Percentiles rank a stretch among this genome's conserved stretches.
Evolutionary conservation across 139 green algal genomes (phyloP).

Genomic region (Haematococcus sp.): DNA sequence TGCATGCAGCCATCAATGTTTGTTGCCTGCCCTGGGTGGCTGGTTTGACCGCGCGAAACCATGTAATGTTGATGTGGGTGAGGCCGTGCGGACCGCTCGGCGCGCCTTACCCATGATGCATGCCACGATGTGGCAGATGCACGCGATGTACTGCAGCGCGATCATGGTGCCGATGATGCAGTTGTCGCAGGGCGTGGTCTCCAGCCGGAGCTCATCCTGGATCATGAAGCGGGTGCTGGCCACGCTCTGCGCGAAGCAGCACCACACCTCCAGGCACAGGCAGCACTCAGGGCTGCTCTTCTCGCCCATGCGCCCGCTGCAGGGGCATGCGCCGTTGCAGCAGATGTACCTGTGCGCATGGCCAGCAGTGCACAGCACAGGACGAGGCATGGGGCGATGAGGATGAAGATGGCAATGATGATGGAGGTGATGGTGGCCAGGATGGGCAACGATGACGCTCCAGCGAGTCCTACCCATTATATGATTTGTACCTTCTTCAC

Average conservation of each 20-base stretch:
- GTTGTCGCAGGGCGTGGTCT: constrained; percentile 77
- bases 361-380: no score
- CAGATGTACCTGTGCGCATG: constrained; percentile 71
- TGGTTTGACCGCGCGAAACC: no score
- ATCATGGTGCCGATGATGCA: constrained; percentile 64
- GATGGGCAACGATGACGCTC: no score
- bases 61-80: no score
- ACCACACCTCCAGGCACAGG: constrained; percentile 70
- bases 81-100: no score
- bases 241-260: constrained; percentile 61
- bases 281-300: constrained; percentile 62
- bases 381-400: no score
- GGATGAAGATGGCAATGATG: no score
- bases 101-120: constrained; percentile 71
- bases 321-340: constrained; percentile 79
- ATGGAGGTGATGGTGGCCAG: no score
- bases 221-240: constrained; percentile 70
- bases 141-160: constrained; percentile 78
- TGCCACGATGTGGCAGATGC: constrained; percentile 78
- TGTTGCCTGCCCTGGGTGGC: no score
- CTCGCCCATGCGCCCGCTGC: constrained; percentile 63
- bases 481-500: no score
- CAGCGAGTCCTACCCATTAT: no score
- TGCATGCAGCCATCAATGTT: no score
- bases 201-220: constrained; percentile 69